phyloP scores from a whole-genome alignment of 2,329 filamentous ascomycete species.

The Ceratocystis lukuohia region DNA sequence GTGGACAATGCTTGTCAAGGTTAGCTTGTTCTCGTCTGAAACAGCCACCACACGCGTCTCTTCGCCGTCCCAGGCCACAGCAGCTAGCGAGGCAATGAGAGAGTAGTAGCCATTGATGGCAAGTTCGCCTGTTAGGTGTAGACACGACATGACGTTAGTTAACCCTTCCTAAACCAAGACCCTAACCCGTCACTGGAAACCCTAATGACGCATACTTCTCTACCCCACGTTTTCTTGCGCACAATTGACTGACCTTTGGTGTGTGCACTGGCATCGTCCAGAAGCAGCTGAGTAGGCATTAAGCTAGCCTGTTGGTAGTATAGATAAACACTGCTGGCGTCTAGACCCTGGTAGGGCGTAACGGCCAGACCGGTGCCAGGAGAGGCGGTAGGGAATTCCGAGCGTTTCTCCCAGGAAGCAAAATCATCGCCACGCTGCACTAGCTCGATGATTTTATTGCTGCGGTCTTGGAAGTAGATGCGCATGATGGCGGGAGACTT shows the following conservation, averaged over 20 bases:
- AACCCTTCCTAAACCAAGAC: background rate
- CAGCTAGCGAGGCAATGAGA: slow-evolving; percentile 17
- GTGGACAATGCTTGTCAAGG: slow-evolving; percentile 15
- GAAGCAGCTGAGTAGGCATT: slow-evolving; percentile 15
- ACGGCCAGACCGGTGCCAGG: slow-evolving; percentile 18
- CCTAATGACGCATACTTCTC: background rate
- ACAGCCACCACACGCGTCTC: slow-evolving; percentile 18
- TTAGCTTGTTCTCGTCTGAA: slow-evolving; percentile 18
- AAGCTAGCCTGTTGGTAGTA: slow-evolving; percentile 18
- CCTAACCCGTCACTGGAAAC: background rate
- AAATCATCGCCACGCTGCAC: slow-evolving; percentile 19
- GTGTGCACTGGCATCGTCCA: slow-evolving; percentile 12
- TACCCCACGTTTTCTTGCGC: background rate
- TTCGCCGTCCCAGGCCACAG: slow-evolving; percentile 17
- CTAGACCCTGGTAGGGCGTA: slow-evolving; percentile 14
- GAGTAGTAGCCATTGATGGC: slow-evolving; percentile 19
- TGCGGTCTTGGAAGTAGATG: slow-evolving; percentile 18
- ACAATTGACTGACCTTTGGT: slow-evolving; percentile 11
- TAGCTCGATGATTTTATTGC: slow-evolving; percentile 18
- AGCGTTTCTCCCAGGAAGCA: slow-evolving; percentile 15
- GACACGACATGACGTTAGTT: background rate
- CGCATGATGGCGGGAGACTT: slow-evolving; percentile 17
- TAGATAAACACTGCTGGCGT: slow-evolving; percentile 16
- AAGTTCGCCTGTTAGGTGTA: slow-evolving; percentile 14
- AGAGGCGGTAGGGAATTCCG: slow-evolving; percentile 15